A percentile compares a stretch with the other conserved stretches of the same genome.
These are phyloP conservation scores for Selaginella moellendorffii DNA, from an alignment of 75 land plant genomes.

Conservation along the genomic window DNA sequence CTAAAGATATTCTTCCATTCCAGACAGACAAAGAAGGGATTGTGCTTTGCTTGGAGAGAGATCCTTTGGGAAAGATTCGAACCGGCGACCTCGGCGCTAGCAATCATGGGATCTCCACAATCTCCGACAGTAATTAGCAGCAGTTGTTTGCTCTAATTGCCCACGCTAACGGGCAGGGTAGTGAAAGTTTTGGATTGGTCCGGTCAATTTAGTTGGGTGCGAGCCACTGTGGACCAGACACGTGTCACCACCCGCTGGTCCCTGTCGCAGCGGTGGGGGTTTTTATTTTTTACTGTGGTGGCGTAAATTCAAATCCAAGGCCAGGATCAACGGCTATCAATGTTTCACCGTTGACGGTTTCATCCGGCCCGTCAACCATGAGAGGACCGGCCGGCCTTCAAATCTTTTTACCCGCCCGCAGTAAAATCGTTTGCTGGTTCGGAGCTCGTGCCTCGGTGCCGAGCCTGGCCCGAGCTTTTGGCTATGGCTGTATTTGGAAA, in stretches of 20 bases:
- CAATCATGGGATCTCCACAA: background rate
- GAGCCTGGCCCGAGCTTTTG: background rate
- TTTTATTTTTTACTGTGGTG: background rate
- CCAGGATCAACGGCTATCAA: background rate
- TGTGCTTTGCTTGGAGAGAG: no score
- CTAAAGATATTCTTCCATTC: no score
- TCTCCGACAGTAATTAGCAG: background rate
- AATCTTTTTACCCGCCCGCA: background rate
- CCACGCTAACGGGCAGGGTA: no score
- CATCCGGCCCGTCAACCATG: background rate
- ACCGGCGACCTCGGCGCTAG: background rate
- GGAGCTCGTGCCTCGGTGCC: no score
- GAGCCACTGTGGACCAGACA: no score
- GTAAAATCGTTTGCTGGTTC: no score
- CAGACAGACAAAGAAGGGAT: no score
- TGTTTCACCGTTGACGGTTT: background rate
- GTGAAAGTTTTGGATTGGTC: no score
- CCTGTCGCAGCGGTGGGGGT: background rate
- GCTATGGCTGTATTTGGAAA: constrained; percentile 2
- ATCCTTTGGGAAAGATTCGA: background rate
- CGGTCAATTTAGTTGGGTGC: no score
- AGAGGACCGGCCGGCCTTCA: background rate
- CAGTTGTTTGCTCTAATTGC: background rate
- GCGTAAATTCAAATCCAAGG: background rate
- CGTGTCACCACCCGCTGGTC: no score